Base-by-base conservation (phyloP, 2,329 filamentous ascomycete genomes). In the Fusarium sterilihyphosum region DNA sequence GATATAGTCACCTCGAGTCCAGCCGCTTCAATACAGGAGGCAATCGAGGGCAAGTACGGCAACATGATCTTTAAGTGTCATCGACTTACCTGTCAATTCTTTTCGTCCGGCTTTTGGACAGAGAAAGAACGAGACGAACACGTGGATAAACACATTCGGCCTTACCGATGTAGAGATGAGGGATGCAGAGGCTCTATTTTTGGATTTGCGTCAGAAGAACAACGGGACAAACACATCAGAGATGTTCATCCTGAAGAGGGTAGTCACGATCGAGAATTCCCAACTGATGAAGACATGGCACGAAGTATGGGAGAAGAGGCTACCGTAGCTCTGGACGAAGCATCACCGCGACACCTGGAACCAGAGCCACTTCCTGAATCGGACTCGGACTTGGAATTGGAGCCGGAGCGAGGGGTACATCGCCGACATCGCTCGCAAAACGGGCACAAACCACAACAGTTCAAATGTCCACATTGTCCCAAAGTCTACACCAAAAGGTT, bases 31-130 rank as follows among this genome's bases (percentile, higher is more conserved):
- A n/a, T 1, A 16, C 31, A 37, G 0, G 11, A 14, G 12, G 7
- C 0, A 2, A 37, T 53, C 14, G 1, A 18, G 7, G 49, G 10
- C 8, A 37, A n/a, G 5, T 53, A 53, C 49, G 49, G 49, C 0
- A 24, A 0, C 3, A 53, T 18, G 29, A 0, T 53, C 7, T 53
- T 53, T 3, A 53, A 53, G 0, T 53, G 49, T 4, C 31, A n/a
- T 8, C 31, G 49, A 5, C 11, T 53, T 17, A 37, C 14, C 0
- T 53, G 49, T 8, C 31, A 37, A 17, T 53, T 20, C 9, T 53
- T 37, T n/a, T n/a, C n/a, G n/a, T n/a, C n/a, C 0, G 49, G 31
- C 0, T 53, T 53, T 9, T 8, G 0, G 4, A 33, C 31, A 0
- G 0, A 16, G 16, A 11, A 14, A 2, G 49, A 52, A 18, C 49